These are phyloP conservation scores for Angomonas desouzai DNA, from an alignment of 208 protist genomes.

Conservation along the genomic window DNA sequence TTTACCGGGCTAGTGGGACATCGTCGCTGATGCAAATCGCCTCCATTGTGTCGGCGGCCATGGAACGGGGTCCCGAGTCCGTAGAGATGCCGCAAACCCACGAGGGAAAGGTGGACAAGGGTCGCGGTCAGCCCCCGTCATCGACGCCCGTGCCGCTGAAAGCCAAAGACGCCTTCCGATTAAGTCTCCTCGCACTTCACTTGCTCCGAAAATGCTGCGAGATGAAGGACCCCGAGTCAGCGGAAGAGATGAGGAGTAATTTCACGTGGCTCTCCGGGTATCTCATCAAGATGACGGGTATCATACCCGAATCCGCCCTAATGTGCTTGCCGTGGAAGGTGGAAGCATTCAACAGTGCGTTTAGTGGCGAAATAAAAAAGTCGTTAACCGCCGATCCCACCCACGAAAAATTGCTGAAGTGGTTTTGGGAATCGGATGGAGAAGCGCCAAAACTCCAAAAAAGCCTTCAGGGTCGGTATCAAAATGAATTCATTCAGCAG, in stretches of 20 bases:
- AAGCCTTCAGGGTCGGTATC: constrained; percentile 55
- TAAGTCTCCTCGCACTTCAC: constrained; percentile 67
- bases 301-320: constrained; percentile 47
- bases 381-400: constrained; percentile 22
- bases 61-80: constrained; percentile 14
- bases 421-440: constrained; percentile 73
- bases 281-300: constrained; percentile 37
- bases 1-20: constrained; percentile 42
- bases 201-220: constrained; percentile 76
- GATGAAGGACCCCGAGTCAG: constrained; percentile 68
- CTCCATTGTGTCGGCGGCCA: constrained; percentile 18
- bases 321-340: constrained; percentile 57
- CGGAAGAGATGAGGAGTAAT: constrained; percentile 63
- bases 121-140: constrained; percentile 18
- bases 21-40: constrained; percentile 50
- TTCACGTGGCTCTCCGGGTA: constrained; percentile 59
- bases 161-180: constrained; percentile 49
- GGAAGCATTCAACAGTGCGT: constrained; percentile 41
- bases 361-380: constrained; percentile 28
- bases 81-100: constrained; percentile 12
- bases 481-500: constrained; percentile 81
- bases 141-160: constrained; percentile 55
- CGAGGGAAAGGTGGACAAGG: background rate
- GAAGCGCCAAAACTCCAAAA: constrained; percentile 39
- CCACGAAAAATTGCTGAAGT: constrained; percentile 46